These are phyloP conservation scores for Emmonsiellopsis sp. DNA, from an alignment of 2,329 filamentous ascomycete genomes.

Conservation along the genomic window DNA sequence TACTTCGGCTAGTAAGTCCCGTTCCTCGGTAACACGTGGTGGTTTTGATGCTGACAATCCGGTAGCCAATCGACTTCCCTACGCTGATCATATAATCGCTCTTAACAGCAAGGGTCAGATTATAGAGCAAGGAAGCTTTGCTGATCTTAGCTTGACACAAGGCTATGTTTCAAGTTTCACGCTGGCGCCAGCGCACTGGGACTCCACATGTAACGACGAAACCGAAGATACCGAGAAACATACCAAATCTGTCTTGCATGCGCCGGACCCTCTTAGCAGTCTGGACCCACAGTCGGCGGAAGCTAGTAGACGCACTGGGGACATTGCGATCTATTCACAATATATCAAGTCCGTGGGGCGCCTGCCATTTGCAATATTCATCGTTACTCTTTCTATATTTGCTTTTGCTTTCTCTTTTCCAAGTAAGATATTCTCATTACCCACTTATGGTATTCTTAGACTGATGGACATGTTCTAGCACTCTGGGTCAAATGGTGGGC, in stretches of 20 bases:
- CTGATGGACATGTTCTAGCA: conserved; percentile 13
- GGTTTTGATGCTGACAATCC: conserved; percentile 6
- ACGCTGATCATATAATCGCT: conserved; percentile 34
- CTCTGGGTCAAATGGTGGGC: conserved; percentile 37
- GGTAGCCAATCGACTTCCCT: conserved; percentile 30
- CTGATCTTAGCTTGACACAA: conserved; percentile 23
- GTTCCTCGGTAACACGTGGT: neutral
- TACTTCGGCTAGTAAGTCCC: conserved; percentile 24
- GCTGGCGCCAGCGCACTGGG: conserved; percentile 23
- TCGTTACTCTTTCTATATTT: conserved; percentile 28
- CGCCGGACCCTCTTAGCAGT: conserved; percentile 6
- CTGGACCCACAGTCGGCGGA: conserved; percentile 16
- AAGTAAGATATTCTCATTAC: conserved; percentile 17
- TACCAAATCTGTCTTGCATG: neutral
- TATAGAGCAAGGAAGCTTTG: conserved; percentile 33
- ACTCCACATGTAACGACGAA: conserved; percentile 1
- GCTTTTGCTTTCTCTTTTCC: conserved; percentile 34
- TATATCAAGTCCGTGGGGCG: conserved; percentile 31
- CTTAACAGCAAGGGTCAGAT: conserved; percentile 29
- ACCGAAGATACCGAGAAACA: neutral
- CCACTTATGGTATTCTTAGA: neutral
- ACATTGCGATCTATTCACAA: conserved; percentile 34
- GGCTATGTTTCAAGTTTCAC: conserved; percentile 35
- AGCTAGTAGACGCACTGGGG: conserved; percentile 27
- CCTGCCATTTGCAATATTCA: conserved; percentile 25